These are phyloP conservation scores for Zhuliangozyma blackwelliae DNA, from an alignment of 1,139 yeast genomes.

Conservation along the genomic window DNA sequence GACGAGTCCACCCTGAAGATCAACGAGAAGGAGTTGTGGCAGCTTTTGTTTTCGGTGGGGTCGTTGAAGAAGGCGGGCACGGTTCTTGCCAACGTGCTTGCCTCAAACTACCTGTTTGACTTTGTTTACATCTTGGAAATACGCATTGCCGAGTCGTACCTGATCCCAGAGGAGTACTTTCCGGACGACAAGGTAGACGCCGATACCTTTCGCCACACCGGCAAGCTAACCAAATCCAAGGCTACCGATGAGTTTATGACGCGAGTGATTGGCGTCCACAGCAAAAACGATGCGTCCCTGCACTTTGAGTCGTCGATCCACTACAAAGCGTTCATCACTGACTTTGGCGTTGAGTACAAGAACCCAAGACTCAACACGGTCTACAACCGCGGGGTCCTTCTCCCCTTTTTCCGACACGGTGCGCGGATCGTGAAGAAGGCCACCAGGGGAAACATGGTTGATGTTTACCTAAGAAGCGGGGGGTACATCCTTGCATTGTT, in stretches of 20 bases:
- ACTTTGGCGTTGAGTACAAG: conserved; percentile 49
- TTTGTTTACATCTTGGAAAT: conserved; percentile 58
- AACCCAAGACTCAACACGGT: conserved; percentile 21
- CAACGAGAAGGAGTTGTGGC: conserved; percentile 27
- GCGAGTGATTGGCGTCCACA: conserved; percentile 47
- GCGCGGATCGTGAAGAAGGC: conserved; percentile 30
- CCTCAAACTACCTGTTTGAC: conserved; percentile 36
- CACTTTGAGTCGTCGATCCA: conserved; percentile 45
- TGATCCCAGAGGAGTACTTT: conserved; percentile 34
- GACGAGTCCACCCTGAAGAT: conserved; percentile 12
- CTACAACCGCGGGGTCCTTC: conserved; percentile 45
- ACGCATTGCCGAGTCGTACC: conserved; percentile 44
- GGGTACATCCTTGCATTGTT: conserved; percentile 58
- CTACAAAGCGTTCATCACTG: conserved; percentile 46
- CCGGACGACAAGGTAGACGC: conserved; percentile 42
- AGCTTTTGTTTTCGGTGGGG: conserved; percentile 34
- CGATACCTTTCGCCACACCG: conserved; percentile 38
- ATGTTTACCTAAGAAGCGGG: conserved; percentile 49
- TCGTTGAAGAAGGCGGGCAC: conserved; percentile 43
- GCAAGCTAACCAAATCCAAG: conserved; percentile 26
- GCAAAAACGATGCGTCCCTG: conserved; percentile 24
- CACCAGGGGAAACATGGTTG: conserved; percentile 16
- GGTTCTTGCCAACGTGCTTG: conserved; percentile 36
- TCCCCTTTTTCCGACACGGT: conserved; percentile 47
- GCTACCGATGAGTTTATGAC: conserved; percentile 27